Evolutionary conservation across 139 green algal species (phyloP), one percentile per base, ranked within the genome.

Genomic region (Picochlorum sp.): DNA sequence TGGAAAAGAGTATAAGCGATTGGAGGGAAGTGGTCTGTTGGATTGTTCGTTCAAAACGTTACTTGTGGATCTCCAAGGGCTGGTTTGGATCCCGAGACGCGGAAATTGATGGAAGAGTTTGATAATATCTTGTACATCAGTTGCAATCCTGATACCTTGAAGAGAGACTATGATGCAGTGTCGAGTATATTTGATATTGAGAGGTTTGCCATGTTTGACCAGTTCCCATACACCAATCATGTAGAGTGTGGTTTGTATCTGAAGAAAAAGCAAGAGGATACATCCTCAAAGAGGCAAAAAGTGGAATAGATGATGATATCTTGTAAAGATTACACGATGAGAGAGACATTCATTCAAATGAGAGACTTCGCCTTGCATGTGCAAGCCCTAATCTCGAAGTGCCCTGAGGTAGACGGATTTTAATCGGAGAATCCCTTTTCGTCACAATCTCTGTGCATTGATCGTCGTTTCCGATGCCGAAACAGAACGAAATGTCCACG

Each of bases 141-240:
- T 37, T 98, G 92, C 81, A 98, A 98, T 77, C 91, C 90, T 1
- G 72, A 70, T 32, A 75, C 72, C 32, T 58, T 79, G 47, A 58
- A 71, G 10, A 49, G 50, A 38, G 49, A 77, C 61, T 63, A 75
- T 9, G 23, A 28, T 28, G 60, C 51, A 11, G 52, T 85, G 5
- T 55, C 59, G 6, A 57, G 72, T 28, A 81, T 75, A 28, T 85
- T 91, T 70, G 38, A 74, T 24, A 70, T 92, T n/a, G 45, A 72
- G 52, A 68, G 75, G 13, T 90, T 96, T 76, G 91, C 91, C 1
- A 63, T 94, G 9, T 97, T 97, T 77, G 91, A 96, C 64, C 85
- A 96, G 75, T 97, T 97, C 63, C 91, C 91, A 0, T 96, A 91
- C 73, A 95, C 89, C 0, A 69, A 90, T 21, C 91, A 97, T 60